These are phyloP conservation scores for Raffaelea albimanens DNA, from an alignment of 2,329 filamentous ascomycete genomes.

Conservation along the genomic window DNA sequence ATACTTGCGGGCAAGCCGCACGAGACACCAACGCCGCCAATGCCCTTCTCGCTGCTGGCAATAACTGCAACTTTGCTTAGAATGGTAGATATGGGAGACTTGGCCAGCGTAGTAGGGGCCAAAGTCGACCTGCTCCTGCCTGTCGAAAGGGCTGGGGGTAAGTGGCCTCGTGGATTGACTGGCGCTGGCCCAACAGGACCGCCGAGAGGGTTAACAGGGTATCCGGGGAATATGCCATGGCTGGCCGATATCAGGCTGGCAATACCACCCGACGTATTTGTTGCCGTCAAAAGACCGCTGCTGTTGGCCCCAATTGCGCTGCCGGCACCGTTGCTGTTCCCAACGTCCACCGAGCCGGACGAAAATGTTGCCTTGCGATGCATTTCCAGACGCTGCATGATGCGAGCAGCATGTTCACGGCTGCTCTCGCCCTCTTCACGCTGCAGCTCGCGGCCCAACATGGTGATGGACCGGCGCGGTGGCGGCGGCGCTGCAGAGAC, in stretches of 20 bases:
- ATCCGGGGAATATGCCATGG: slow-evolving; percentile 65
- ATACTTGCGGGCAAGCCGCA: slow-evolving; percentile 73
- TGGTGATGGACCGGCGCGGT: slow-evolving; percentile 47
- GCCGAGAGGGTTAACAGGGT: slow-evolving; percentile 19
- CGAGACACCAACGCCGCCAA: slow-evolving; percentile 50
- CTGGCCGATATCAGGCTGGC: slow-evolving; percentile 79
- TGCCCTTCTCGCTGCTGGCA: slow-evolving; percentile 65
- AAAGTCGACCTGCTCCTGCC: slow-evolving; percentile 26
- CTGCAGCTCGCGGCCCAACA: slow-evolving; percentile 38
- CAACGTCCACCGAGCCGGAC: background rate
- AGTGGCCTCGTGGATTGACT: no score
- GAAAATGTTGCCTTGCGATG: slow-evolving; percentile 65
- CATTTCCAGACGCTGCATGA: slow-evolving; percentile 88
- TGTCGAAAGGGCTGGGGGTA: background rate
- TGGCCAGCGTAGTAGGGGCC: slow-evolving; percentile 73
- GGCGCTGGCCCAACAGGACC: slow-evolving; percentile 10
- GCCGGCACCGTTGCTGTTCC: background rate
- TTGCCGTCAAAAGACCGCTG: slow-evolving; percentile 28
- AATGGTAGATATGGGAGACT: slow-evolving; percentile 73
- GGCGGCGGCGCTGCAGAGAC: slow-evolving; percentile 37
- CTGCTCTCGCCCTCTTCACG: slow-evolving; percentile 64
- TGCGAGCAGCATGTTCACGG: slow-evolving; percentile 73
- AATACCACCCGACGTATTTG: slow-evolving; percentile 53
- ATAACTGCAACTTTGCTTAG: slow-evolving; percentile 79
- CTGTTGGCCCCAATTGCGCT: slow-evolving; percentile 11